A percentile compares a stretch with the other conserved stretches of the same genome.
These are phyloP conservation scores for Cucurbitaria berberidis DNA, from an alignment of 2,329 filamentous ascomycete species.

Conservation along the genomic window DNA sequence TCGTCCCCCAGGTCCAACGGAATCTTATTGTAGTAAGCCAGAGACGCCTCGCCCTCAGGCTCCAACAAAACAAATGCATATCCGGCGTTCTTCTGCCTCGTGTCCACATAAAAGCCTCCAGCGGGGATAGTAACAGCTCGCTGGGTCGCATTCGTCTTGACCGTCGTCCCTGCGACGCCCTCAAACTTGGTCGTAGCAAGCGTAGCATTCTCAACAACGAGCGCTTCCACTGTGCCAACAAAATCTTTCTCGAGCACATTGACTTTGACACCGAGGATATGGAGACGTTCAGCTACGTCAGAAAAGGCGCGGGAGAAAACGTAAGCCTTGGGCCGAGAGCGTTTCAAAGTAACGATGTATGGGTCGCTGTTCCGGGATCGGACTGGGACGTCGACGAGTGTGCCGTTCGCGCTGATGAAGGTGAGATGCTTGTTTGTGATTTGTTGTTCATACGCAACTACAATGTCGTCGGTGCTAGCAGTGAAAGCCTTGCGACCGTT, in stretches of 20 bases:
- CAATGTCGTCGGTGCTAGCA: constrained; percentile 20
- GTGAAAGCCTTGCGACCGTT: constrained; percentile 22
- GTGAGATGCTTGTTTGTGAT: constrained; percentile 22
- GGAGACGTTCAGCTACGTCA: constrained; percentile 24
- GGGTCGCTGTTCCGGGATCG: constrained; percentile 18
- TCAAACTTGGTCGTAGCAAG: constrained; percentile 24
- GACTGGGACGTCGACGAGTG: constrained; percentile 20
- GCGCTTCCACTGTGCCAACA: constrained; percentile 24
- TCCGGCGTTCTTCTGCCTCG: constrained; percentile 32
- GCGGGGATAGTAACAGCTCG: constrained; percentile 22
- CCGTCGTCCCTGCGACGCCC: constrained; percentile 27
- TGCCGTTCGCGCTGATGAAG: constrained; percentile 9
- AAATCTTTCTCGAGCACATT: constrained; percentile 24
- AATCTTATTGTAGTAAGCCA: constrained; percentile 28
- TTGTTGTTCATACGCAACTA: constrained; percentile 22
- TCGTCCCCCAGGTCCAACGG: constrained; percentile 26
- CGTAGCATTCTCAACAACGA: constrained; percentile 21
- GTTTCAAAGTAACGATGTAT: constrained; percentile 19
- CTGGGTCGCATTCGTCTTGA: constrained; percentile 16
- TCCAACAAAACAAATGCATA: constrained; percentile 32
- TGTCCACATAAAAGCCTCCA: constrained; percentile 28
- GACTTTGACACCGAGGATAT: constrained; percentile 28
- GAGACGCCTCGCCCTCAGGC: constrained; percentile 33
- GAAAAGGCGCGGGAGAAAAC: constrained; percentile 32
- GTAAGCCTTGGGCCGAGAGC: constrained; percentile 26